Evolutionary conservation across 768 basidiomycete genomes (phyloP).

Genomic region (Calocybe gangraenosa): DNA sequence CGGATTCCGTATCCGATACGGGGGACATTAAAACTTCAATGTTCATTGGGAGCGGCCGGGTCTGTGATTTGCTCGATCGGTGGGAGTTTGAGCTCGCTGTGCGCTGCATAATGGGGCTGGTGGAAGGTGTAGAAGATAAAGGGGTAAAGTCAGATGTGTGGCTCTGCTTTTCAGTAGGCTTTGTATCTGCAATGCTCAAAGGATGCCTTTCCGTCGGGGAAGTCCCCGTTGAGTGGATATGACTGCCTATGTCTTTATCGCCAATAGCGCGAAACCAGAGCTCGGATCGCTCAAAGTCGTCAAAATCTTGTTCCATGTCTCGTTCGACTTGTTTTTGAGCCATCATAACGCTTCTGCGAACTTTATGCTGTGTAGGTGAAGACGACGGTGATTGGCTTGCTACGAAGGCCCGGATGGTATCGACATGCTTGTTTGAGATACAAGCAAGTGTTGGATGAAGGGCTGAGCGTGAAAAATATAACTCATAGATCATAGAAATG

Average conservation of each 20-base stretch:
- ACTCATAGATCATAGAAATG: conserved; percentile 82
- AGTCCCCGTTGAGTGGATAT: background rate
- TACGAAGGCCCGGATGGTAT: conserved; percentile 66
- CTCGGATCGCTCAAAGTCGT: conserved; percentile 82
- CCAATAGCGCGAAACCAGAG: conserved; percentile 88
- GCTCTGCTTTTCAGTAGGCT: conserved; percentile 13
- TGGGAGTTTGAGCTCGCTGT: conserved; percentile 37
- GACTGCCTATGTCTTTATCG: conserved; percentile 48
- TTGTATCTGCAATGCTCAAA: background rate
- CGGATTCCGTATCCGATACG: conserved; percentile 43
- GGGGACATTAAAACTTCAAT: conserved; percentile 86
- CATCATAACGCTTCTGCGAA: conserved; percentile 75
- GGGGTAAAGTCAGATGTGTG: conserved; percentile 12
- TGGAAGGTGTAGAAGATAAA: conserved; percentile 26
- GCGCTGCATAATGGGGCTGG: conserved; percentile 35
- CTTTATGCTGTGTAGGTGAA: conserved; percentile 43
- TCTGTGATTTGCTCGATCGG: conserved; percentile 27
- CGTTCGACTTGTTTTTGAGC: conserved; percentile 84
- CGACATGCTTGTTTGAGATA: conserved; percentile 68
- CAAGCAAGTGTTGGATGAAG: conserved; percentile 55
- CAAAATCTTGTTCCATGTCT: conserved; percentile 90
- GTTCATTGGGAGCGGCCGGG: conserved; percentile 40
- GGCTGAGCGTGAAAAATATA: conserved; percentile 70
- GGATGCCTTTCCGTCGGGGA: conserved; percentile 6
- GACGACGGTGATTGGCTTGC: conserved; percentile 42